Conservation (phyloP, 371 early-diverging fungal species). For the Rhizopus sp. region DNA sequence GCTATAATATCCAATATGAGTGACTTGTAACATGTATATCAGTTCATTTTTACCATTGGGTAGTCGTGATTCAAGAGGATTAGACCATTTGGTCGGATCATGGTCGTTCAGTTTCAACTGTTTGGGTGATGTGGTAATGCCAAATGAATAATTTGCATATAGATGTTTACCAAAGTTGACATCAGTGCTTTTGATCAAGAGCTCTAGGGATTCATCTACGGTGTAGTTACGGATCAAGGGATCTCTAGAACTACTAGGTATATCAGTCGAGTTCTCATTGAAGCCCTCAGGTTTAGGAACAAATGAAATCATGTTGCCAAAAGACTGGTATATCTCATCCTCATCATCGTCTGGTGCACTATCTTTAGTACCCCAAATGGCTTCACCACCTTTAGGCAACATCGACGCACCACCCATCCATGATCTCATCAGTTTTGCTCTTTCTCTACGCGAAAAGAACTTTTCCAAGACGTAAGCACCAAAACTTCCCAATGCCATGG, state of each 20-base stretch:
- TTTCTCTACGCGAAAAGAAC: constrained; percentile 81
- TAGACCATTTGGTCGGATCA: constrained; percentile 80
- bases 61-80: constrained; percentile 82
- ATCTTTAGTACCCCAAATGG: constrained; percentile 75
- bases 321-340: constrained; percentile 28
- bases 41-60: constrained; percentile 58
- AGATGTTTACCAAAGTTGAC: constrained; percentile 54
- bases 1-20: constrained; percentile 6
- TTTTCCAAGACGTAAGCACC: constrained; percentile 82
- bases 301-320: constrained; percentile 48
- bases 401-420: constrained; percentile 82
- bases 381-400: constrained; percentile 88
- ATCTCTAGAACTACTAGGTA: constrained; percentile 10
- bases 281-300: constrained; percentile 22
- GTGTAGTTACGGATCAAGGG: constrained; percentile 45
- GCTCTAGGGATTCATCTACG: constrained; percentile 53
- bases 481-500: constrained; percentile 79
- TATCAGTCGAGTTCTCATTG: constrained; percentile 16
- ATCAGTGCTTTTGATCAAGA: constrained; percentile 57
- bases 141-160: constrained; percentile 65
- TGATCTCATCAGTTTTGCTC: constrained; percentile 77
- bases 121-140: constrained; percentile 57
- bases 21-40: neutral
- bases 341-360: constrained; percentile 70
- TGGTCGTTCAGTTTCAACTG: constrained; percentile 53